Evolutionary conservation across 2,329 filamentous ascomycete genomes (phyloP), one percentile per base, ranked within the genome.

Genomic region (Teratosphaeria zuluensis): DNA sequence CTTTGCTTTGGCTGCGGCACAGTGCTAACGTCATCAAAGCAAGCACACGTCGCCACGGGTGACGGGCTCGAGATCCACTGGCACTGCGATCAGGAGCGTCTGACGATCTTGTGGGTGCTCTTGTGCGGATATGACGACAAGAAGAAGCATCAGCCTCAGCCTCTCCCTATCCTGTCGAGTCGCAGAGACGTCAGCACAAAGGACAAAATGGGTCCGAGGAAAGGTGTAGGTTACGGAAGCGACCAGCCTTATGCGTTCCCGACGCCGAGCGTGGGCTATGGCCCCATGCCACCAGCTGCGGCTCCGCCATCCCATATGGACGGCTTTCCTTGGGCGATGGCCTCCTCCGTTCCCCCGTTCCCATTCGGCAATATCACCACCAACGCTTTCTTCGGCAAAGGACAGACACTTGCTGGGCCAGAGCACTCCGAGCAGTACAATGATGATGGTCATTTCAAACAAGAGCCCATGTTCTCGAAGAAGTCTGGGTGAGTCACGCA

Each of bases 21-120:
- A 5, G n/a, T 21, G 19, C n/a, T 48, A 4, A 48, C 42, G 2
- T 8, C 42, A n/a, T 42, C 35, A 21, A 48, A 8, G n/a, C 24
- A n/a, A 1, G 8, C 19, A 32, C 6, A 32, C 51, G n/a, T 5
- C 7, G 35, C 35, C 3, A 19, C 35, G 8, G 52, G 38, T 8
- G 42, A 59, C 16, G 55, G 55, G 11, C 19, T 59, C 9, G 12
- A 21, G 2, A 33, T 59, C 46, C 51, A 35, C 21, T 75, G 72
- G 73, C 75, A 73, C 61, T 76, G 74, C 59, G 63, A 64, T 28
- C 54, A 61, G 4, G 71, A 70, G 16, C 66, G 70, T 7, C 30
- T 73, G 11, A 67, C 72, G 56, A 33, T 72, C 16, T 69, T 75
- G 51, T 76, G 73, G 73, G 61, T 68, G 4, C 56, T 75, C 1